Evolutionary conservation across 768 basidiomycete species (phyloP).

Genomic region (Lentinula aciculospora): DNA sequence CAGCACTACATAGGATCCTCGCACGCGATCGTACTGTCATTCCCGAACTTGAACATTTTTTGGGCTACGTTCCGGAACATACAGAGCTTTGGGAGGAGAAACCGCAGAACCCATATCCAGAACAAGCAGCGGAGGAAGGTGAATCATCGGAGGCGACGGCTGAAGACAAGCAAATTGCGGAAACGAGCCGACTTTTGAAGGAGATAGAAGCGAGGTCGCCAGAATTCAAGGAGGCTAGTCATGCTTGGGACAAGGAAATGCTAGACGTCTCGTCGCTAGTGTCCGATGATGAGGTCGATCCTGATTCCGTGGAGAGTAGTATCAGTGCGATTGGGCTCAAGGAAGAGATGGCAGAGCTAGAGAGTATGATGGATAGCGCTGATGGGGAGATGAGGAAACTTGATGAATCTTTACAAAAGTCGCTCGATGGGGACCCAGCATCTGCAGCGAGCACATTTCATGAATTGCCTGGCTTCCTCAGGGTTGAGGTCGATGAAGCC

Average conservation of each 20-base stretch:
- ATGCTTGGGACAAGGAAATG: not conserved
- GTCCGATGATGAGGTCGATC: not conserved
- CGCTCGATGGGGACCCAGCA: not conserved
- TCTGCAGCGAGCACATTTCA: no score
- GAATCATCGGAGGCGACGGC: not conserved
- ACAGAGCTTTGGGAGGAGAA: constrained; percentile 10
- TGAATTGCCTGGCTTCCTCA: not conserved
- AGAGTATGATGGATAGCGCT: constrained; percentile 1
- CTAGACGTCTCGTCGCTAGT: not conserved
- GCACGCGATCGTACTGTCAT: constrained; percentile 25
- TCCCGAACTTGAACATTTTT: constrained; percentile 22
- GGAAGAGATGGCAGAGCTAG: not conserved
- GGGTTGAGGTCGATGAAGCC: not conserved
- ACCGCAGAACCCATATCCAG: not conserved
- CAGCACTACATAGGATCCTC: constrained; percentile 20
- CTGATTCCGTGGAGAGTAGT: not conserved
- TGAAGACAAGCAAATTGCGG: not conserved
- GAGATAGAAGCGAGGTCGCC: constrained; percentile 2
- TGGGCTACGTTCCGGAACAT: constrained; percentile 22
- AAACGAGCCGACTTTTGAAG: not conserved
- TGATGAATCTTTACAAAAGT: not conserved
- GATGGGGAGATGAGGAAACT: not conserved
- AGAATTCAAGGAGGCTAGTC: constrained; percentile 5
- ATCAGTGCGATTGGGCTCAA: not conserved
- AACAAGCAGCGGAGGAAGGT: not conserved